Evolutionary conservation across 495 filamentous ascomycete species (phyloP).

Genomic region (Aspergillus avenaceus): DNA sequence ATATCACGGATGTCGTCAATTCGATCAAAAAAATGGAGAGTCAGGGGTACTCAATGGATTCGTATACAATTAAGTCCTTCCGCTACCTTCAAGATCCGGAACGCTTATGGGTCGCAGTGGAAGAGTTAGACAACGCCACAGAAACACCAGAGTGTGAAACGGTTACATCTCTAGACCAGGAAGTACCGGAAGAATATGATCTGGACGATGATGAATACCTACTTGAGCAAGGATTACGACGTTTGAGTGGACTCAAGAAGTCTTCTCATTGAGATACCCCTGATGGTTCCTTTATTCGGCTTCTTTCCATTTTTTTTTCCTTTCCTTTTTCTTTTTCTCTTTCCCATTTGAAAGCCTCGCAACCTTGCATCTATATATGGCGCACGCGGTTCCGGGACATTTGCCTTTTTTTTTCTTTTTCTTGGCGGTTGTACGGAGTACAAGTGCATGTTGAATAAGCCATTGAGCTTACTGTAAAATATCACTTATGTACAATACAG

Average conservation of each 20-base stretch:
- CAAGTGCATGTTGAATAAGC: conserved; percentile 6
- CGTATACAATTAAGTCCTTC: conserved; percentile 36
- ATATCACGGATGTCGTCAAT: conserved; percentile 43
- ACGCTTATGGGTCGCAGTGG: conserved; percentile 36
- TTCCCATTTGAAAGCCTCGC: too few relatives aligned
- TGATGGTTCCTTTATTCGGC: conserved; percentile 2
- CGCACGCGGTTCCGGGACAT: background rate
- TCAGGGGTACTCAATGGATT: conserved; percentile 34
- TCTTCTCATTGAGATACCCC: conserved; percentile 27
- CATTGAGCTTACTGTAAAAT: conserved; percentile 4
- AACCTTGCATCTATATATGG: conserved; percentile 14
- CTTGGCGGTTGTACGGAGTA: conserved; percentile 1
- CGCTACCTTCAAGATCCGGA: conserved; percentile 37
- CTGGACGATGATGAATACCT: conserved; percentile 19
- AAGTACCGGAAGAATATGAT: conserved; percentile 9
- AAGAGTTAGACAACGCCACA: conserved; percentile 24
- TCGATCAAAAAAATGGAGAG: conserved; percentile 48
- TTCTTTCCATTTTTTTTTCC: conserved; percentile 7
- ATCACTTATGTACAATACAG: conserved; percentile 17
- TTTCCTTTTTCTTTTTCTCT: conserved; percentile 8
- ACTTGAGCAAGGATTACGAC: conserved; percentile 31
- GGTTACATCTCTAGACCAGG: background rate
- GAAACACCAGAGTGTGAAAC: background rate
- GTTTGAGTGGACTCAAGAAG: conserved; percentile 24
- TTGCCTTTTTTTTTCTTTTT: background rate